Percentiles rank a stretch among this genome's conserved stretches.
Evolutionary conservation across 129 eudicot species (phyloP).

Genomic region (Artemisia annua): DNA sequence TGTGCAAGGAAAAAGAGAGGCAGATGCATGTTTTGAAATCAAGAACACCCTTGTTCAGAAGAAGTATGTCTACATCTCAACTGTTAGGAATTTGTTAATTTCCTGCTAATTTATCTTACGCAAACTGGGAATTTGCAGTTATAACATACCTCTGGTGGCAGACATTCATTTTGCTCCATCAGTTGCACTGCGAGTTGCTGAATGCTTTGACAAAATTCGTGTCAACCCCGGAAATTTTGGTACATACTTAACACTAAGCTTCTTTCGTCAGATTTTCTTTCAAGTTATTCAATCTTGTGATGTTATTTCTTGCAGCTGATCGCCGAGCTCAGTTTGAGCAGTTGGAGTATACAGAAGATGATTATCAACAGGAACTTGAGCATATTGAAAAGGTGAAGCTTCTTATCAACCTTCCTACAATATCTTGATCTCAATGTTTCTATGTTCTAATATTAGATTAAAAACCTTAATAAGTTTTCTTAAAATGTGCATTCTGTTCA

Average conservation of each 20-base stretch:
- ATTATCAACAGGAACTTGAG: conserved; percentile 92
- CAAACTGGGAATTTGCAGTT: conserved; percentile 46
- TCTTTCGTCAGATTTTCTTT: not conserved
- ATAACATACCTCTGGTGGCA: conserved; percentile 68
- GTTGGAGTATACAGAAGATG: conserved; percentile 92
- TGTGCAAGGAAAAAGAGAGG: conserved; percentile 95
- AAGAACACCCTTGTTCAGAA: conserved; percentile 87
- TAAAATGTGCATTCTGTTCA: conserved; percentile 6
- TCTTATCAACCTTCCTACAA: conserved; percentile 18
- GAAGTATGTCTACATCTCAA: conserved; percentile 55
- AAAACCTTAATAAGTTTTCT: not conserved
- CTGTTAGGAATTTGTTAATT: conserved; percentile 14
- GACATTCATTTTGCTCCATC: conserved; percentile 91
- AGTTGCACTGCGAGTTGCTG: conserved; percentile 88
- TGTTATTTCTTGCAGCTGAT: conserved; percentile 65
- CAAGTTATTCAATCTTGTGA: conserved; percentile 17
- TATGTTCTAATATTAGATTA: conserved; percentile 5
- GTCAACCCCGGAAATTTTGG: conserved; percentile 96
- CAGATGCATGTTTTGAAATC: conserved; percentile 95
- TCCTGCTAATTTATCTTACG: conserved; percentile 19
- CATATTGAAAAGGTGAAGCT: conserved; percentile 80
- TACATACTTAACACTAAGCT: conserved; percentile 26
- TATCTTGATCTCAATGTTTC: not conserved
- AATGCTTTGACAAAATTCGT: conserved; percentile 96
- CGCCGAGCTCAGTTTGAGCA: conserved; percentile 90